These are phyloP conservation scores for Suillus hirtellus DNA, from an alignment of 768 basidiomycete species.

Conservation along the genomic window DNA sequence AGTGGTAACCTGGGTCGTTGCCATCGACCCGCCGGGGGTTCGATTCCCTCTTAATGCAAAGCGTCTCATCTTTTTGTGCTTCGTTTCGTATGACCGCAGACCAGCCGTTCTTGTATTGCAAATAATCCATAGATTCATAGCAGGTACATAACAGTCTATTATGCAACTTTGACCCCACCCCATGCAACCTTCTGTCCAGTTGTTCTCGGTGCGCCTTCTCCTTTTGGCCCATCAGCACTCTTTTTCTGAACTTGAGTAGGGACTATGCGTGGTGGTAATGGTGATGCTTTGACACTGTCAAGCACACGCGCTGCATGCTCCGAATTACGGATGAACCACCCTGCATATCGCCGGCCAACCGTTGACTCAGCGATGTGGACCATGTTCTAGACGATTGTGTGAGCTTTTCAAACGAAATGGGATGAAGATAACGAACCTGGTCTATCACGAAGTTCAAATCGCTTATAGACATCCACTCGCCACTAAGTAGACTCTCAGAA, in stretches of 20 bases:
- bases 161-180: conserved; percentile 39
- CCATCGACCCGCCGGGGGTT: conserved; percentile 87
- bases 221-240: conserved; percentile 26
- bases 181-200: conserved; percentile 59
- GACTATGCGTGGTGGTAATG: conserved; percentile 41
- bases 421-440: conserved; percentile 55
- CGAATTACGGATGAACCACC: conserved; percentile 97
- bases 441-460: conserved; percentile 96
- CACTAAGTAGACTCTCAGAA: conserved; percentile 63
- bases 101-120: neutral
- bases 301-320: conserved; percentile 88
- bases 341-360: conserved; percentile 88
- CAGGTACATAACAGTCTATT: conserved; percentile 6
- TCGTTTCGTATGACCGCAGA: neutral
- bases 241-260: conserved; percentile 14
- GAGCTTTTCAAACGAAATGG: neutral
- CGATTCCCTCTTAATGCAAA: conserved; percentile 84
- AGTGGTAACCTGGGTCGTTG: conserved; percentile 70
- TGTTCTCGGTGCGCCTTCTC: conserved; percentile 35
- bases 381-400: conserved; percentile 67
- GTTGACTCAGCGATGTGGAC: conserved; percentile 96
- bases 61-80: neutral
- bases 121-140: neutral
- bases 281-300: conserved; percentile 67
- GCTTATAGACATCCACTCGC: conserved; percentile 84